These are phyloP conservation scores for Coemansia sp. DNA, from an alignment of 192 early-diverging fungal species.

Conservation along the genomic window DNA sequence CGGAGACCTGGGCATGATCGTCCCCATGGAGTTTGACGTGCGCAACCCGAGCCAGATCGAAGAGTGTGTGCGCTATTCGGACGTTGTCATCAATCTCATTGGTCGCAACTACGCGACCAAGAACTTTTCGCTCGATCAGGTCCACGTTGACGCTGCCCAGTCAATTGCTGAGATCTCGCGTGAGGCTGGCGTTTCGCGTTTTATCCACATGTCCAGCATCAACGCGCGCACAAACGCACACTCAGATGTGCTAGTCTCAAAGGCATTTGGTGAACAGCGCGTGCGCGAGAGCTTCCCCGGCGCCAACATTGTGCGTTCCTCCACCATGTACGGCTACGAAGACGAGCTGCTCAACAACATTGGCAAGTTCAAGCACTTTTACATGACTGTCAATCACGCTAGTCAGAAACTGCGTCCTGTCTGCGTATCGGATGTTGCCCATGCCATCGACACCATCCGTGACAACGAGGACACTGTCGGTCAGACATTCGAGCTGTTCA, in stretches of 20 bases:
- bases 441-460: slow-evolving; percentile 72
- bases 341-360: slow-evolving; percentile 91
- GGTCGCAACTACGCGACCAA: slow-evolving; percentile 90
- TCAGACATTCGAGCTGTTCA: slow-evolving; percentile 88
- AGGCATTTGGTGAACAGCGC: slow-evolving; percentile 89
- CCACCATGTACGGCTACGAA: slow-evolving; percentile 86
- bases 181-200: slow-evolving; percentile 77
- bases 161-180: slow-evolving; percentile 72
- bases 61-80: slow-evolving; percentile 87
- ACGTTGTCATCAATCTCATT: slow-evolving; percentile 93
- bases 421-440: slow-evolving; percentile 82
- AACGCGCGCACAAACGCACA: slow-evolving; percentile 72
- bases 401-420: slow-evolving; percentile 49
- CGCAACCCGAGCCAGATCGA: slow-evolving; percentile 81
- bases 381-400: slow-evolving; percentile 37
- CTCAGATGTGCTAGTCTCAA: slow-evolving; percentile 78
- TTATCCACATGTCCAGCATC: slow-evolving; percentile 89
- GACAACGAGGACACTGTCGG: slow-evolving; percentile 72
- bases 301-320: slow-evolving; percentile 91
- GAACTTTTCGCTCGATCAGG: slow-evolving; percentile 85
- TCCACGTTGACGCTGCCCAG: slow-evolving; percentile 82
- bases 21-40: slow-evolving; percentile 87
- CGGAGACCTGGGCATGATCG: slow-evolving; percentile 93
- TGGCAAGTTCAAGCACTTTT: slow-evolving; percentile 55
- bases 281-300: slow-evolving; percentile 88